Conservation (phyloP, 2,329 filamentous ascomycete genomes). For the Hypoxylon sp. region DNA sequence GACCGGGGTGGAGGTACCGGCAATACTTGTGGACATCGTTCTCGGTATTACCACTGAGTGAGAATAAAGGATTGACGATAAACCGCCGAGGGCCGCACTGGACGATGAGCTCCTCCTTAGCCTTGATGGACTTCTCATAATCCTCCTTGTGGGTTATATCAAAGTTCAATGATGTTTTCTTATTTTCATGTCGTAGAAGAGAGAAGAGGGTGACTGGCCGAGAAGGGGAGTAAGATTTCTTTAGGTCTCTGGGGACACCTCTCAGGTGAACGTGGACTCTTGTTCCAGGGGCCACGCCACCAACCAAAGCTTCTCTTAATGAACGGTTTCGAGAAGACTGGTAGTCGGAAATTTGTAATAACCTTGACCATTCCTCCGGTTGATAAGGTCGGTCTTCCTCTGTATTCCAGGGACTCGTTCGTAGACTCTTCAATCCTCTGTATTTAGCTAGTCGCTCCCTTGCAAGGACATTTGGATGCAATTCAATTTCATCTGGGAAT, state of each 20-base stretch:
- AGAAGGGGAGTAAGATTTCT: constrained; percentile 65
- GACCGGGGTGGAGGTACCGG: constrained; percentile 90
- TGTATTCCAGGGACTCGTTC: constrained; percentile 89
- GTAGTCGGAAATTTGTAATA: constrained; percentile 92
- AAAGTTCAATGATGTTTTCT: constrained; percentile 90
- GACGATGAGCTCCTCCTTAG: constrained; percentile 91
- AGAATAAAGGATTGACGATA: constrained; percentile 91
- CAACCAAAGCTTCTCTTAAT: constrained; percentile 86
- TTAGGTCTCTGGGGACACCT: constrained; percentile 61
- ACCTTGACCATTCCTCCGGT: constrained; percentile 88
- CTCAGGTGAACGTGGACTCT: constrained; percentile 84
- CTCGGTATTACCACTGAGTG: constrained; percentile 87
- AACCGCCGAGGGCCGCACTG: constrained; percentile 92
- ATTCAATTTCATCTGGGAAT: constrained; percentile 97
- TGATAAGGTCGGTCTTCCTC: constrained; percentile 89
- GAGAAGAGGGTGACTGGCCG: constrained; percentile 84
- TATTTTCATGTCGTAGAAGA: constrained; percentile 93
- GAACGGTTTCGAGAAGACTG: constrained; percentile 83
- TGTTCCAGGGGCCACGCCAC: constrained; percentile 86
- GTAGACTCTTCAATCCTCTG: constrained; percentile 90
- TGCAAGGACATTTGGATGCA: constrained; percentile 88
- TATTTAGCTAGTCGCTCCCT: constrained; percentile 89
- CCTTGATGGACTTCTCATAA: constrained; percentile 81
- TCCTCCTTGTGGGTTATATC: constrained; percentile 89
- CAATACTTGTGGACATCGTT: constrained; percentile 99